A percentile compares a stretch with the other conserved stretches of the same genome.
Evolutionary conservation across 1,284 basidiomycete genomes (phyloP).

Genomic region (Tilletia indica): DNA sequence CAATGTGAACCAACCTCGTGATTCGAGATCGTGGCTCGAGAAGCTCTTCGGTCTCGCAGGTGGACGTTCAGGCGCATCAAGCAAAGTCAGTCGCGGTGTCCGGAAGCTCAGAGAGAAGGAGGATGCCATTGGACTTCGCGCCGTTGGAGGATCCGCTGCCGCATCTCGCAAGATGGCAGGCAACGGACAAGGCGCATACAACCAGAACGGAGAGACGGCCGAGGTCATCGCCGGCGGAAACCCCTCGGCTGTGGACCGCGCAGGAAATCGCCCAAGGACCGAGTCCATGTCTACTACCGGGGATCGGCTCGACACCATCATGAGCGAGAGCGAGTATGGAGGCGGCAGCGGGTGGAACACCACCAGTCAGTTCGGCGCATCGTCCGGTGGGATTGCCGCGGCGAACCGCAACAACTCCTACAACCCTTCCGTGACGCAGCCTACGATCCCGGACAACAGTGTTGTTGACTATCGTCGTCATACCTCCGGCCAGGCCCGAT

Average conservation of each 20-base stretch:
- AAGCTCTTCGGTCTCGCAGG: constrained; percentile 68
- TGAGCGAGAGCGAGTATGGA: constrained; percentile 44
- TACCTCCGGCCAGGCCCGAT: constrained; percentile 71
- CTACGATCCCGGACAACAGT: constrained; percentile 23
- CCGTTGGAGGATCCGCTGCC: constrained; percentile 36
- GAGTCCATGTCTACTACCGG: constrained; percentile 35
- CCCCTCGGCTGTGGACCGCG: background rate
- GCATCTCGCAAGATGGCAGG: constrained; percentile 23
- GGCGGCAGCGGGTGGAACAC: constrained; percentile 17
- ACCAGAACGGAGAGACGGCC: background rate
- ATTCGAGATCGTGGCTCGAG: constrained; percentile 74
- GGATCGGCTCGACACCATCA: constrained; percentile 38
- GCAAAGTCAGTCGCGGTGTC: constrained; percentile 75
- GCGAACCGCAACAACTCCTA: constrained; percentile 27
- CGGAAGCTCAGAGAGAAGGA: constrained; percentile 79
- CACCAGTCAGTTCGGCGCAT: background rate
- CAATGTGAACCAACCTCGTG: constrained; percentile 81
- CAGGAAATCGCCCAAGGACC: constrained; percentile 21
- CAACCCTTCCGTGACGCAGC: constrained; percentile 27
- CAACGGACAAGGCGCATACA: background rate
- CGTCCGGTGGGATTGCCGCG: constrained; percentile 25
- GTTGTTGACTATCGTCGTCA: constrained; percentile 71
- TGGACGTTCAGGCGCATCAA: constrained; percentile 32
- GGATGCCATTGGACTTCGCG: constrained; percentile 59
- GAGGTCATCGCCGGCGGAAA: constrained; percentile 2